phyloP scores from a whole-genome alignment of 805 yeast species.

The Starmerella bombi region DNA sequence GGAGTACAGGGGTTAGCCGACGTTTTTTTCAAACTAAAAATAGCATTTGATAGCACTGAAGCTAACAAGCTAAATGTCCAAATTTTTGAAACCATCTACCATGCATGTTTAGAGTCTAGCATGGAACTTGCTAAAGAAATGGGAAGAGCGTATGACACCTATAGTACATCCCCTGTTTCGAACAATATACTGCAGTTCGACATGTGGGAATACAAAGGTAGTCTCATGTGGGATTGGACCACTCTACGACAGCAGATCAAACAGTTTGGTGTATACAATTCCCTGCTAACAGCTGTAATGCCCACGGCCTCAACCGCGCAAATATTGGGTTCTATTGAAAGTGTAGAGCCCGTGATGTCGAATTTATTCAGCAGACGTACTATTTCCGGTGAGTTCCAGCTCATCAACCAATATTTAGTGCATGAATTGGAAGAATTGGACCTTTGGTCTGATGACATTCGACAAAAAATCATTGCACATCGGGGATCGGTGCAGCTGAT shows the following conservation, averaged over 20 bases:
- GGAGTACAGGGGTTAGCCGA: conserved; percentile 96
- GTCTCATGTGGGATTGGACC: conserved; percentile 60
- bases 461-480: conserved; percentile 53
- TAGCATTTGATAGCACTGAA: conserved; percentile 68
- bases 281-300: conserved; percentile 84
- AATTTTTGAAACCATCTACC: conserved; percentile 89
- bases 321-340: conserved; percentile 80
- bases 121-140: conserved; percentile 53
- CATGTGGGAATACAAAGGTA: conserved; percentile 47
- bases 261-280: conserved; percentile 62
- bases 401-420: conserved; percentile 70
- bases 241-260: conserved; percentile 41
- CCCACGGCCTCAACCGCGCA: conserved; percentile 97
- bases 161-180: conserved; percentile 74
- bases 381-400: conserved; percentile 79
- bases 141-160: conserved; percentile 56
- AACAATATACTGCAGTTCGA: conserved; percentile 73
- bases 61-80: conserved; percentile 61
- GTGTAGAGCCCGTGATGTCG: conserved; percentile 88
- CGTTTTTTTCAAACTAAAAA: conserved; percentile 53
- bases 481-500: conserved; percentile 77
- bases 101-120: conserved; percentile 77
- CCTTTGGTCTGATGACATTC: conserved; percentile 64
- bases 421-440: conserved; percentile 66
- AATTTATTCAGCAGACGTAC: conserved; percentile 81